Percentiles rank a stretch among this genome's conserved stretches.
Evolutionary conservation across 495 filamentous ascomycete genomes (phyloP).

Genomic region (Daldinia bambusicola): DNA sequence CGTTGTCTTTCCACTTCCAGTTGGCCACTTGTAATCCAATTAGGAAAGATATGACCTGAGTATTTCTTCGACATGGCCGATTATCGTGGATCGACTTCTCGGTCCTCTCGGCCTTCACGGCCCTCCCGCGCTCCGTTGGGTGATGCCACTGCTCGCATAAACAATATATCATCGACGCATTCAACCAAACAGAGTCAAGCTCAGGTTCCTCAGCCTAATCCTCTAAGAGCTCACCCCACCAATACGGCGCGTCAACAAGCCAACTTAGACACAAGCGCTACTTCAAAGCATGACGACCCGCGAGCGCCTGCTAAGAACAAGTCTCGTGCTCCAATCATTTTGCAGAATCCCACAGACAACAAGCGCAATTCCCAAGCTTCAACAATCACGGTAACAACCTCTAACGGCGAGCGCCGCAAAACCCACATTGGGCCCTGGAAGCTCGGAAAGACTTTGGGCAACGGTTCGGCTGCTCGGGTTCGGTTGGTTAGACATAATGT

Average conservation of each 20-base stretch:
- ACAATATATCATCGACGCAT: slow-evolving; percentile 48
- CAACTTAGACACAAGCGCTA: slow-evolving; percentile 24
- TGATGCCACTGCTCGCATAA: slow-evolving; percentile 59
- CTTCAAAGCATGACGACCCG: slow-evolving; percentile 37
- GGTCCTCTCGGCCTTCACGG: slow-evolving; percentile 33
- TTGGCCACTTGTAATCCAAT: neutral
- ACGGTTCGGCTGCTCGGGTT: slow-evolving; percentile 85
- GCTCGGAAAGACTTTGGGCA: slow-evolving; percentile 84
- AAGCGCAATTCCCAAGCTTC: slow-evolving; percentile 81
- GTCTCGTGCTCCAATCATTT: slow-evolving; percentile 54
- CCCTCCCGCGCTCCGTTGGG: slow-evolving; percentile 56
- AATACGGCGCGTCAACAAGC: slow-evolving; percentile 27
- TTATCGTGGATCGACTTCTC: slow-evolving; percentile 39
- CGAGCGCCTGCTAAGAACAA: slow-evolving; percentile 5
- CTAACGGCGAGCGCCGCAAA: slow-evolving; percentile 72
- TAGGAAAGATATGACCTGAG: slow-evolving; percentile 29
- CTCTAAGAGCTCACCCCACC: slow-evolving; percentile 43
- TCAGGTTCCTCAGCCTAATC: slow-evolving; percentile 24
- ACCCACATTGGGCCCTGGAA: slow-evolving; percentile 89
- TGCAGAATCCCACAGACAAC: slow-evolving; percentile 61
- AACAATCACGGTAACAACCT: slow-evolving; percentile 67
- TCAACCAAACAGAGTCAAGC: slow-evolving; percentile 23
- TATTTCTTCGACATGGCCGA: slow-evolving; percentile 50
- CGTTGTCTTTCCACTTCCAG: slow-evolving; percentile 5
- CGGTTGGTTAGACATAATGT: slow-evolving; percentile 79